These are phyloP conservation scores for Lyophyllum semitale DNA, from an alignment of 768 basidiomycete genomes.

Conservation along the genomic window DNA sequence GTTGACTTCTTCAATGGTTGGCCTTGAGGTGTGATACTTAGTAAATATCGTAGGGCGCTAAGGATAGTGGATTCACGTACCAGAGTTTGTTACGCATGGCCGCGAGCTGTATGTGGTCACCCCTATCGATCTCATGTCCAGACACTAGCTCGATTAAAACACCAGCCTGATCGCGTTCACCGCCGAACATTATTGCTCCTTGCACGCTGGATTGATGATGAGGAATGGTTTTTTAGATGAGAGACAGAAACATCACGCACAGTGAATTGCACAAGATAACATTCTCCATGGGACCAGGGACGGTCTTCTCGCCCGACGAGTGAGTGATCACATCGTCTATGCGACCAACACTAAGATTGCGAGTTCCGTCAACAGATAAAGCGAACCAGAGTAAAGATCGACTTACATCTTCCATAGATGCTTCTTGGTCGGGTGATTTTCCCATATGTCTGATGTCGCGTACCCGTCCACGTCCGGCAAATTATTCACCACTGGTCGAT, in stretches of 20 bases:
- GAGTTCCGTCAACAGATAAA: background rate
- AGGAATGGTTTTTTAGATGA: background rate
- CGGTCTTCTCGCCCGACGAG: constrained; percentile 38
- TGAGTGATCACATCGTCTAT: constrained; percentile 40
- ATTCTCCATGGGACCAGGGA: constrained; percentile 34
- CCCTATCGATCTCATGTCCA: constrained; percentile 21
- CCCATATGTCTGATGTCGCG: constrained; percentile 37
- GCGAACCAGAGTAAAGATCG: background rate
- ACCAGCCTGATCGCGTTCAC: constrained; percentile 28
- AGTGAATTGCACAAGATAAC: constrained; percentile 19
- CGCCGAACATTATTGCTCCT: constrained; percentile 40
- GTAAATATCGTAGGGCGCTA: background rate
- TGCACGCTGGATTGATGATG: constrained; percentile 1
- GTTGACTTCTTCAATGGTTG: constrained; percentile 43
- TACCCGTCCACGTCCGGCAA: constrained; percentile 37
- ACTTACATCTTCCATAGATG: constrained; percentile 37
- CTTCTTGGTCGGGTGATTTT: constrained; percentile 37
- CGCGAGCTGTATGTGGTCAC: constrained; percentile 13
- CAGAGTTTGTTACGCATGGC: constrained; percentile 34
- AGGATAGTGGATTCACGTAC: constrained; percentile 14
- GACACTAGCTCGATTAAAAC: constrained; percentile 25
- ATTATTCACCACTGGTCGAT: constrained; percentile 32
- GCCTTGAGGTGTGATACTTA: constrained; percentile 24
- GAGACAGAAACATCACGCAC: constrained; percentile 9
- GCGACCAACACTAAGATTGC: constrained; percentile 34